Conservation (phyloP, 1,284 basidiomycete genomes). For the Fomitiporia mediterranea region DNA sequence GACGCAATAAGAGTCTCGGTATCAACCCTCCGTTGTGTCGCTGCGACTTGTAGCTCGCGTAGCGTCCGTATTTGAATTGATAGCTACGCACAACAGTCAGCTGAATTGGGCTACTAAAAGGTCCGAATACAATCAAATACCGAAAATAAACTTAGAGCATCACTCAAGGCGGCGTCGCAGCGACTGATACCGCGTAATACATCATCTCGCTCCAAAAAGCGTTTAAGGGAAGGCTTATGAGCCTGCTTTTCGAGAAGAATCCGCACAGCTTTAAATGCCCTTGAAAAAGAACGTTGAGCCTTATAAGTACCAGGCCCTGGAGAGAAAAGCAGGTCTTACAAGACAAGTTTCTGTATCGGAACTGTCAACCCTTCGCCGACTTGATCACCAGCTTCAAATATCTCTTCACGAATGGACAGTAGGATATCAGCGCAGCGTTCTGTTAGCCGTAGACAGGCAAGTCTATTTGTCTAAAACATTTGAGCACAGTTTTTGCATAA, state of each 20-base stretch:
- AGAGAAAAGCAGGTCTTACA: slow-evolving; percentile 29
- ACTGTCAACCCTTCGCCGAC: slow-evolving; percentile 34
- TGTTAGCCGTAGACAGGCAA: slow-evolving; percentile 45
- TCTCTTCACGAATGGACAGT: slow-evolving; percentile 41
- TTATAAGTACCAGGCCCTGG: not conserved
- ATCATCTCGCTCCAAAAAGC: slow-evolving; percentile 73
- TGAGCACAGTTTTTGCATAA: slow-evolving; percentile 1
- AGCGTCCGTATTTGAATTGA: slow-evolving; percentile 59
- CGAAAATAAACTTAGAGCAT: slow-evolving; percentile 53
- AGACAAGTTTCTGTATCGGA: slow-evolving; percentile 42
- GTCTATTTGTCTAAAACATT: slow-evolving; percentile 46
- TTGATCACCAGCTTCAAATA: slow-evolving; percentile 36
- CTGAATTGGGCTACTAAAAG: slow-evolving; percentile 9
- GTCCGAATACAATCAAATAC: slow-evolving; percentile 33
- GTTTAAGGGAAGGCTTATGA: slow-evolving; percentile 69
- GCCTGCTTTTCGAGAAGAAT: slow-evolving; percentile 54
- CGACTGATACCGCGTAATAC: slow-evolving; percentile 49
- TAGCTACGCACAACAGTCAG: slow-evolving; percentile 26
- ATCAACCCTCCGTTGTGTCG: slow-evolving; percentile 22
- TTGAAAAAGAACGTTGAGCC: slow-evolving; percentile 23
- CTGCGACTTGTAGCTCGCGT: slow-evolving; percentile 43
- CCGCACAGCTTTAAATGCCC: slow-evolving; percentile 43
- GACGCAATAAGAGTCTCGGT: slow-evolving; percentile 24
- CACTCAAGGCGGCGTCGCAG: slow-evolving; percentile 50
- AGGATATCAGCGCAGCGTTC: slow-evolving; percentile 50